Evolutionary conservation across 129 eudicot species (phyloP), one percentile per base, ranked within the genome.

Genomic region (Logfia minima): DNA sequence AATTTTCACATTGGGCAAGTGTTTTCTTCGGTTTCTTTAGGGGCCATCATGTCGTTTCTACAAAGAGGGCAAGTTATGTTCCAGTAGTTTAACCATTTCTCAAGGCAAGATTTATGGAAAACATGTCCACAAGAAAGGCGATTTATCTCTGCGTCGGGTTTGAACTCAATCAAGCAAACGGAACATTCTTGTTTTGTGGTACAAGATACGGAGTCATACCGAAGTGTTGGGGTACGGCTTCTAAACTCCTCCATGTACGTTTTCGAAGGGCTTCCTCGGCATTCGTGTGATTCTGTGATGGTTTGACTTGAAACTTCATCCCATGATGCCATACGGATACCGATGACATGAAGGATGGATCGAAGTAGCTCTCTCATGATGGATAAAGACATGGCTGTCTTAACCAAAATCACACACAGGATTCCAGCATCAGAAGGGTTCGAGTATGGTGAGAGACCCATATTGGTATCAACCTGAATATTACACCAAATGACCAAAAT

Each of bases 61-160:
- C 98, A 92, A 66, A 86, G 89, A 31, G 98, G 98, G 68, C 98
- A 92, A 13, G 96, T 92, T 45, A 77, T 62, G 76, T 90, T 86
- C 92, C 96, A 85, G 70, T 80, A 83, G 8, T 88, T 88, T 53
- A 92, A 64, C 98, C 98, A 92, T 80, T 86, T 89, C 83, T 92
- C 93, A 8, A 92, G 68, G 81, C 98, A 92, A 62, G 58, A 19
- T 23, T 75, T 83, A 74, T 92, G 96, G 83, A 92, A 92, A 64
- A 88, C 90, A 63, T 92, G 98, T 67, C 96, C 92, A 66, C 98
- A 92, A 0, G 92, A 74, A 6, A 92, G 88, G 81, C 58, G 83
- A 72, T 92, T 86, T 39, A 92, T 83, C 82, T 90, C 85, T 26
- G 96, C 83, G 5, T 87, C 81, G 0, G 87, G 88, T 74, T 86